Evolutionary conservation across 139 green algal species (phyloP), one percentile per base, ranked within the genome.

Genomic region (Coccomyxa sp.): DNA sequence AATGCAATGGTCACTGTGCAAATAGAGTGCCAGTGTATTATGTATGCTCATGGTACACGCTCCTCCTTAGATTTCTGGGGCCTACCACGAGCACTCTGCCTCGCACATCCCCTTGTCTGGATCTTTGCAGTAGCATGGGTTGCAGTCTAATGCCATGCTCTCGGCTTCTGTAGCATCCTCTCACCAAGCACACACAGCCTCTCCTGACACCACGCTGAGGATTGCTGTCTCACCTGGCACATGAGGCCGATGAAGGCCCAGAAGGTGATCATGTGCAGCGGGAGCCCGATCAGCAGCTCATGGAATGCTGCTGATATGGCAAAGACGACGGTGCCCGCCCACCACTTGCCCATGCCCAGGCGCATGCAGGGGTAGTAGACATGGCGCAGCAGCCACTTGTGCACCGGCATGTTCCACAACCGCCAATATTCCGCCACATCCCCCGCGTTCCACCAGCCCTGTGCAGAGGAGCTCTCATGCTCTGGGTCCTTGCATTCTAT

Each of bases 381-480:
- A 69, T 95, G 92, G n/a, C 93, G 88, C 80, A 97, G 80, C 86
- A 98, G 90, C 93, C 94, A 98, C 80, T 94, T 93, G 86, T 97
- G 93, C 35, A 96, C 92, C 0, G 94, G 95, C 88, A 96, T 94
- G 85, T 98, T 98, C 95, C 95, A 98, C 35, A 91, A 81, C 31
- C 89, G 85, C 95, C 95, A 98, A 81, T 98, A 98, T 44, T 98
- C 91, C 35, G 90, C 93, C 33, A 97, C 79, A 0, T 90, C 95
- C n/a, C 82, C 85, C 10, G 94, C 93, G 68, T 98, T 98, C 95
- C 95, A 98, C 93, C 94, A 98, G 81, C 97, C 93, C 82, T 90
- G 82, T 54, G 14, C 69, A 58, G 27, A 1, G 5, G 50, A 64
- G 50, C 50, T 64, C 44, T 58, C n/a, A n/a, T n/a, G n/a, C n/a